Base-by-base conservation (phyloP, 805 yeast genomes). In the Metschnikowia shivogae region DNA sequence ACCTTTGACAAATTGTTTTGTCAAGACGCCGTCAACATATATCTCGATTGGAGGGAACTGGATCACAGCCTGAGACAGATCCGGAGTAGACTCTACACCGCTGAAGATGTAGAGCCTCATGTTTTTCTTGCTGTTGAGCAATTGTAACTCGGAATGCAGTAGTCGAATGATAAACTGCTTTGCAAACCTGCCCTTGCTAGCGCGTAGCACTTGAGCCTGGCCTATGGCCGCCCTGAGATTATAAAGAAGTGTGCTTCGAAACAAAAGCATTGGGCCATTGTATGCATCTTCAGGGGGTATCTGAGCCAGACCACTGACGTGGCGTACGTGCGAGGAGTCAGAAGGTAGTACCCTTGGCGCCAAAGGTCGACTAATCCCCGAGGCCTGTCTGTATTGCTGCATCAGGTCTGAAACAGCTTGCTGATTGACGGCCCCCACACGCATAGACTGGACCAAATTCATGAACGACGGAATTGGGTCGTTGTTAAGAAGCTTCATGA, bases 21-120 rank as follows among this genome's bases (percentile, higher is more conserved):
- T 77, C 47, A 79, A 79, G 2, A 52, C 48, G 5, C 72, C 73
- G 58, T 92, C 88, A 33, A 86, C 72, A 34, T 71, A 72, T 3
- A 90, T 67, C 57, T 86, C 95, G 37, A 82, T 67, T 5, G 87
- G 88, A 0, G 98, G 97, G 54, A 80, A 90, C 53, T 77, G 79
- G 8, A 88, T 54, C 8, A 61, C 54, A 0, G 67, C 73, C 17
- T 41, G 24, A 3, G 35, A 39, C 22, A 36, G 42, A 41, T 72
- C 62, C 6, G 58, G 47, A 20, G 64, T 53, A 1, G 64, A 50
- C 5, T 59, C 54, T 50, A 64, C 68, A 5, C 85, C 88, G 54
- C 84, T 74, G 38, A 86, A 62, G 1, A 87, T 56, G 52, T 66
- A 79, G 4, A 87, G 49, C 43, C 68, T 73, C 47, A 50, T 49